Percentiles rank a stretch among this genome's conserved stretches.
phyloP scores from a whole-genome alignment of 805 yeast species.

The Ascoidea tarda region DNA sequence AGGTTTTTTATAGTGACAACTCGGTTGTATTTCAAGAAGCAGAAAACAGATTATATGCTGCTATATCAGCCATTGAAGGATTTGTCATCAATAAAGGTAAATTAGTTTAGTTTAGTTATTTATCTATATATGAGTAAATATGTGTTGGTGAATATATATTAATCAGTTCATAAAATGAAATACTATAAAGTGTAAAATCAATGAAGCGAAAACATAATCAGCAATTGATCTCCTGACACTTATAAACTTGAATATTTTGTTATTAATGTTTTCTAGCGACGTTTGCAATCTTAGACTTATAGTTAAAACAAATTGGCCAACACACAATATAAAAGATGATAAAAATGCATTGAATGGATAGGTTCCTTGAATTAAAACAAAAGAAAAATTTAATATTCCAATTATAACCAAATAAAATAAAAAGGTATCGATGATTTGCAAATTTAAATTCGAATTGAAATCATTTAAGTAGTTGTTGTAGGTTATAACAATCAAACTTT shows the following conservation, averaged over 20 bases:
- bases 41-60: constrained; percentile 92
- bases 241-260: constrained; percentile 13
- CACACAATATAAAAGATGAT: constrained; percentile 84
- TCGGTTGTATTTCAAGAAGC: constrained; percentile 92
- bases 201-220: constrained; percentile 77
- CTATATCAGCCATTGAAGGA: constrained; percentile 84
- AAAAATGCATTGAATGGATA: constrained; percentile 96
- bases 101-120: not conserved
- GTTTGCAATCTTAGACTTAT: constrained; percentile 67
- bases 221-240: constrained; percentile 48
- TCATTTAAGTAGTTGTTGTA: constrained; percentile 5
- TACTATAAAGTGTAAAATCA: constrained; percentile 78
- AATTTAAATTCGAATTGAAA: constrained; percentile 7
- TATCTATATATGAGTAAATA: not conserved
- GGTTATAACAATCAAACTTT: constrained; percentile 4
- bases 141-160: not conserved
- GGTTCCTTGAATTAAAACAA: constrained; percentile 65
- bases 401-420: constrained; percentile 57
- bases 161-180: constrained; percentile 76
- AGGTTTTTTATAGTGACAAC: constrained; percentile 71
- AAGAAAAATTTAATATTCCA: constrained; percentile 69
- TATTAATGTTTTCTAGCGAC: constrained; percentile 24
- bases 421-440: constrained; percentile 65
- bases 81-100: constrained; percentile 34
- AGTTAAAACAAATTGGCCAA: constrained; percentile 89